phyloP scores from a whole-genome alignment of 78 protist genomes.

The Isochrysis galbana region DNA sequence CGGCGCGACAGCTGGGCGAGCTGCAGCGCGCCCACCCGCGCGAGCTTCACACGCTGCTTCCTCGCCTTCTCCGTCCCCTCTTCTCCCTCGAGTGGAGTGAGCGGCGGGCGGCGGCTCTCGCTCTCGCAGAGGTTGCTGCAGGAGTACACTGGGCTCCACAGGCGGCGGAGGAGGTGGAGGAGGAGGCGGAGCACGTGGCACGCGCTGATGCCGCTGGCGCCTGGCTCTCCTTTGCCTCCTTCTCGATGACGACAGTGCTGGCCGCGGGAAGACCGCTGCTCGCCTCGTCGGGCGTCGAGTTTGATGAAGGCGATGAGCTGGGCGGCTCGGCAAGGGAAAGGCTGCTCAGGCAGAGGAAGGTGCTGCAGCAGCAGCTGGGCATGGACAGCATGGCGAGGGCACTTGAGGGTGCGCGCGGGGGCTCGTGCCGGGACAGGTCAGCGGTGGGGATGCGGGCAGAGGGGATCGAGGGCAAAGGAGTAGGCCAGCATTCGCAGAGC shows the following conservation, averaged over 20 bases:
- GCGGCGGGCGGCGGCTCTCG: neutral
- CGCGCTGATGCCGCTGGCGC: neutral
- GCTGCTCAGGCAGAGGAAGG: neutral
- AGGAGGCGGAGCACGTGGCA: neutral
- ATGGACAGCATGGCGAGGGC: neutral
- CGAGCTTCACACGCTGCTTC: neutral
- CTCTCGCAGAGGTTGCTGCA: neutral
- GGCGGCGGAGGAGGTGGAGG: neutral
- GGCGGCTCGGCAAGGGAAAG: neutral
- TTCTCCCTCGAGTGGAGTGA: neutral
- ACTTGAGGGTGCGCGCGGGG: too few relatives aligned
- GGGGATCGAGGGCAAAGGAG: too few relatives aligned
- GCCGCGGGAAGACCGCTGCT: neutral
- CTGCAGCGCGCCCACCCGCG: neutral
- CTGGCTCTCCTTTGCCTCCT: neutral
- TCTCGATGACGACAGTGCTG: neutral
- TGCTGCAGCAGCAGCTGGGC: constrained; percentile 10
- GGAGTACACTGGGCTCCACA: neutral
- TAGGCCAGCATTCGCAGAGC: too few relatives aligned
- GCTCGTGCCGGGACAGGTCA: too few relatives aligned
- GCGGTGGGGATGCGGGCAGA: neutral
- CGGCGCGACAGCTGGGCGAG: neutral
- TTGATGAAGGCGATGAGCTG: neutral
- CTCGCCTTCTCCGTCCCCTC: neutral
- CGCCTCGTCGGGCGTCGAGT: neutral